phyloP scores from a whole-genome alignment of 192 early-diverging fungal genomes.

The Kappamyces sp. region DNA sequence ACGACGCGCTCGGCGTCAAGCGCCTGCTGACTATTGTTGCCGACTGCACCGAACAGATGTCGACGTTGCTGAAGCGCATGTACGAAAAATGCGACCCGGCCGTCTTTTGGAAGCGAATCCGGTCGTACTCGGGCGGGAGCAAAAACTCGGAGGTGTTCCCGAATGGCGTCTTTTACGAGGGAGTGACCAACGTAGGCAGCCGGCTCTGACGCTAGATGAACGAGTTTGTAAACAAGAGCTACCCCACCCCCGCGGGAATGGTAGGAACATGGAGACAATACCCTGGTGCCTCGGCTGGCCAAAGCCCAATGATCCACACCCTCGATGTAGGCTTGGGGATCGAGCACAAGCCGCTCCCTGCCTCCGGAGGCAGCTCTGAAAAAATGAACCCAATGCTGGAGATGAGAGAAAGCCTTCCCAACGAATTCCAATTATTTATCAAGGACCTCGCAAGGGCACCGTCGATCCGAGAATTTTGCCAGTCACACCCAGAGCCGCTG shows the following conservation, averaged over 20 bases:
- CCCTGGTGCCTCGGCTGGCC: constrained; percentile 91
- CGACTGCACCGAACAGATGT: constrained; percentile 29
- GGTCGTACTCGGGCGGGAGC: constrained; percentile 88
- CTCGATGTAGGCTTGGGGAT: constrained; percentile 86
- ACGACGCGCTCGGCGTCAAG: constrained; percentile 43
- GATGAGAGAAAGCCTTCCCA: constrained; percentile 93
- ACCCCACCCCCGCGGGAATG: neutral
- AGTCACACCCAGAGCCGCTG: constrained; percentile 34
- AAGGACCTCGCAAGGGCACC: constrained; percentile 36
- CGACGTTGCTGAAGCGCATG: constrained; percentile 47
- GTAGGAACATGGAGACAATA: constrained; percentile 39
- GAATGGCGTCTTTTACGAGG: constrained; percentile 86
- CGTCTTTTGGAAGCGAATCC: constrained; percentile 90
- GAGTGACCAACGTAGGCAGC: constrained; percentile 43
- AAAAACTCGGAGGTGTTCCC: constrained; percentile 83
- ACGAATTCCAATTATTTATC: constrained; percentile 79
- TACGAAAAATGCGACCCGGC: constrained; percentile 92
- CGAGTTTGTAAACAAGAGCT: constrained; percentile 2
- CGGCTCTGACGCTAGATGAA: constrained; percentile 7
- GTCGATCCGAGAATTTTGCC: constrained; percentile 35
- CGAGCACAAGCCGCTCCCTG: constrained; percentile 75
- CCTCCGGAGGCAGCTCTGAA: constrained; percentile 29
- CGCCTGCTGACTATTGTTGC: constrained; percentile 49
- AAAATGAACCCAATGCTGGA: constrained; percentile 74
- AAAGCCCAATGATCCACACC: constrained; percentile 86